These are phyloP conservation scores for Stellera chamaejasme DNA, from an alignment of 345 rosid species.

Conservation along the genomic window DNA sequence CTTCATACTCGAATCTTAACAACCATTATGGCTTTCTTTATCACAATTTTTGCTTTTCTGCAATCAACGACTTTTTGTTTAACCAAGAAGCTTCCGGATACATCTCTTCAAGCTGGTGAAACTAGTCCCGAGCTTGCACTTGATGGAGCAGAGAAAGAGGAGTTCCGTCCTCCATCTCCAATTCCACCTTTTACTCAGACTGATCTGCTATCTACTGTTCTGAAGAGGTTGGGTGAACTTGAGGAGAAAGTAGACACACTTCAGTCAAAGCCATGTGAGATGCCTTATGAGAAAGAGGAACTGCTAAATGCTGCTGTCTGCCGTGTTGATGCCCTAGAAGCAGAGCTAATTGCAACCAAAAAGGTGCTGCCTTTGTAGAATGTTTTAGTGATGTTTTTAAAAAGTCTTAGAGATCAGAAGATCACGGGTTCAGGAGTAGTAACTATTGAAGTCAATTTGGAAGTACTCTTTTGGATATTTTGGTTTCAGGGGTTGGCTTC, in stretches of 20 bases:
- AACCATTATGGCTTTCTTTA: slow-evolving; percentile 46
- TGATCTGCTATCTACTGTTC: slow-evolving; percentile 57
- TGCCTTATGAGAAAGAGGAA: slow-evolving; percentile 98
- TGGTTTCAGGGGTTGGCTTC: background rate
- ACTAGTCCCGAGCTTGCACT: slow-evolving; percentile 25
- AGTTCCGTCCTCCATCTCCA: slow-evolving; percentile 53
- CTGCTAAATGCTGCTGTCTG: slow-evolving; percentile 93
- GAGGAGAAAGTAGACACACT: slow-evolving; percentile 90
- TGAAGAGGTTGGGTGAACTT: slow-evolving; percentile 75
- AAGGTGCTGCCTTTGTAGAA: slow-evolving; percentile 39
- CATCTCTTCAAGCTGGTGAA: slow-evolving; percentile 23
- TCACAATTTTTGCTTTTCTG: slow-evolving; percentile 50
- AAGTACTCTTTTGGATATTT: background rate
- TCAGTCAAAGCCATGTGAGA: slow-evolving; percentile 84
- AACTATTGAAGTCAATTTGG: no score
- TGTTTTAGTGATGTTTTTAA: no score
- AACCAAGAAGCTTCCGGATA: slow-evolving; percentile 39
- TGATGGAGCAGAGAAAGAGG: slow-evolving; percentile 32
- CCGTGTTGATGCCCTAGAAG: slow-evolving; percentile 96
- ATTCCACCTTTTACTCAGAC: slow-evolving; percentile 38
- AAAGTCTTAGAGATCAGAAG: no score
- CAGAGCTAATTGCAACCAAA: slow-evolving; percentile 96
- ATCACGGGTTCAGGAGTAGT: no score
- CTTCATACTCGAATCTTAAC: slow-evolving; percentile 35
- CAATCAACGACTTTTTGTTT: slow-evolving; percentile 34